Percentiles rank a stretch among this genome's conserved stretches.
Conservation (phyloP, 2,329 filamentous ascomycete species). For the Colletotrichum plurivorum region DNA sequence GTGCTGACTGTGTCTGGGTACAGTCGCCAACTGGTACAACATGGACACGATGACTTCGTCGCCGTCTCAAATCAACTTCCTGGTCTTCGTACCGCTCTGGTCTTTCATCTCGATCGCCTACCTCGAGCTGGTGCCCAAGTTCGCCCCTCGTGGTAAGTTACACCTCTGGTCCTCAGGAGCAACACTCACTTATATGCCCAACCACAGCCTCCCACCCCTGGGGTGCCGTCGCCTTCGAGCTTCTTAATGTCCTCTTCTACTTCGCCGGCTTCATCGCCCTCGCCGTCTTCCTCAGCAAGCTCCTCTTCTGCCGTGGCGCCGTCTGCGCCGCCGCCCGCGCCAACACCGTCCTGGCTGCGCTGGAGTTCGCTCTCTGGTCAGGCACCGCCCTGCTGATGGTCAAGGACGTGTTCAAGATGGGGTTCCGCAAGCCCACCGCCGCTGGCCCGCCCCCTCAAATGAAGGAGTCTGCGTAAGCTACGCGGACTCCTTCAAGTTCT, state of each 20-base stretch:
- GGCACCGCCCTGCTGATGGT: constrained; percentile 61
- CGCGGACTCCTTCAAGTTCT: constrained; percentile 31
- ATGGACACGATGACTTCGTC: constrained; percentile 66
- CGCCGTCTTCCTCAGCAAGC: constrained; percentile 67
- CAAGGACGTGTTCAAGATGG: constrained; percentile 63
- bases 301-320: constrained; percentile 70
- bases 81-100: constrained; percentile 68
- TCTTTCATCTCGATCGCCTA: constrained; percentile 69
- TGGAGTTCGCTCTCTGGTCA: constrained; percentile 68
- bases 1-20: constrained; percentile 38
- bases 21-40: constrained; percentile 74
- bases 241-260: constrained; percentile 68
- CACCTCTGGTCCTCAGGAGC: too few species aligned
- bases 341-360: constrained; percentile 67
- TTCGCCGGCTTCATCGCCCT: constrained; percentile 73
- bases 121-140: constrained; percentile 65
- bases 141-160: constrained; percentile 56
- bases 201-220: constrained; percentile 62
- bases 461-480: constrained; percentile 41
- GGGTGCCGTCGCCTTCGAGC: constrained; percentile 63
- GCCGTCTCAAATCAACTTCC: constrained; percentile 71
- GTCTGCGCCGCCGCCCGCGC: constrained; percentile 70
- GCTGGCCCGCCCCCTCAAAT: constrained; percentile 41
- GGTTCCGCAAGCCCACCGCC: constrained; percentile 50
- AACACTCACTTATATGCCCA: constrained; percentile 2